Base-by-base conservation (phyloP, 1,284 basidiomycete species). In the Baeospora myosura region DNA sequence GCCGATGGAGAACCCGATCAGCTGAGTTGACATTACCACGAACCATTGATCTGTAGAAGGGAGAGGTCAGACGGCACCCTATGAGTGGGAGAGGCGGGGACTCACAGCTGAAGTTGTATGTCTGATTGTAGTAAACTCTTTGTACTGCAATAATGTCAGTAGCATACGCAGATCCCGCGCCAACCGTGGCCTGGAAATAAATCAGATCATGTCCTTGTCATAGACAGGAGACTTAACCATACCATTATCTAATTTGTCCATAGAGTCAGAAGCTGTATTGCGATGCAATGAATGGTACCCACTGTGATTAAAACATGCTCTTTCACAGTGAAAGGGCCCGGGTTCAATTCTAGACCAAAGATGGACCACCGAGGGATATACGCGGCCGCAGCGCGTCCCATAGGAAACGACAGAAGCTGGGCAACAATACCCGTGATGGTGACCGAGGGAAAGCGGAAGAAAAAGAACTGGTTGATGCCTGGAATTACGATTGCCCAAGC, bases 1-100 rank as follows among this genome's bases (percentile, higher is more conserved):
- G 6, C 91, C 88, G 14, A 94, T 76, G 2, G 85, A 82, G 56
- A 94, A 90, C 1, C 92, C 92, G 32, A 91, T 83, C 47, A 94
- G 68, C 56, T 94, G 87, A 0, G 88, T 87, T 5, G 88, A 83
- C 66, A 96, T 78, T 20, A 90, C 75, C 30, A 94, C 61, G 58
- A 94, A 71, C 71, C 81, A 79, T 71, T 84, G 77, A 73, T 81
- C 73, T 76, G 44, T 32, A 41, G 37, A 32, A 39, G 22, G 22
- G 31, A 40, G 18, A 44, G 38, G 38, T 18, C 26, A 25, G 11
- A 40, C 16, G 16, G 14, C 18, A 40, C 41, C 21, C 21, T 39
- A 17, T 7, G 30, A 18, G 25, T 8, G 28, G 29, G 31, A 24
- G 2, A 23, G 10, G 4, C 8, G 17, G 12, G 8, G 1, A 62